Evolutionary conservation across 2,329 filamentous ascomycete genomes (phyloP), one percentile per base, ranked within the genome.

Genomic region (Niveomyces coronatus): DNA sequence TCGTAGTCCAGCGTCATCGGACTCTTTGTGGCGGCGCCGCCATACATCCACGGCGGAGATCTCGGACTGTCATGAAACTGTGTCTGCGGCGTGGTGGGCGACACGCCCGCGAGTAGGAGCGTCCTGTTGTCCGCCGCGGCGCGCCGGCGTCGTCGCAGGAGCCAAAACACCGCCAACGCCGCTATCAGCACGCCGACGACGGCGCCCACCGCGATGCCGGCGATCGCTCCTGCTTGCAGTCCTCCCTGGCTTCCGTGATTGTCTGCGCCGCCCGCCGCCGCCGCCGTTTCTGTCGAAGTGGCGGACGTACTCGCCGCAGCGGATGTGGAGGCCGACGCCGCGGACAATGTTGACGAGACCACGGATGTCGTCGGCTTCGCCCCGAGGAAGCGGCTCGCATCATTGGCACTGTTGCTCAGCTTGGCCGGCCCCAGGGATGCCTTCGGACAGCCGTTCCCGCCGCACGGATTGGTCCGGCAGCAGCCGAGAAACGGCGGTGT

Each of bases 401-500:
- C 17, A 18, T n/a, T 22, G 5, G 15, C 11, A 16, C 53, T 45
- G 4, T 37, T 35, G 35, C 49, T 57, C 37, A 61, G 42, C 18
- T 33, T 45, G 3, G 53, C 57, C 9, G 45, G 42, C 15, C 50
- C 40, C 26, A 57, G 31, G 19, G 48, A 40, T 11, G 28, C 26
- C 1, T 18, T 16, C 10, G 56, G 50, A 40, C 57, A 61, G 1
- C 47, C 44, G 1, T 40, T 39, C 8, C 39, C 27, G 3, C 4
- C 14, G 30, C 53, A 57, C 7, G 48, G 45, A 26, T 55, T 44
- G 31, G 45, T 37, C 0, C 41, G 27, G 20, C 63, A 65, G 35
- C 63, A 65, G 8, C 63, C 62, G 9, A 66, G 28, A 24, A 63
- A 65, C 0, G 60, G 52, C 14, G 55, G 52, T 0, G 19, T 42